phyloP scores from a whole-genome alignment of 495 filamentous ascomycete genomes.

The Evansstolkia leycettana region DNA sequence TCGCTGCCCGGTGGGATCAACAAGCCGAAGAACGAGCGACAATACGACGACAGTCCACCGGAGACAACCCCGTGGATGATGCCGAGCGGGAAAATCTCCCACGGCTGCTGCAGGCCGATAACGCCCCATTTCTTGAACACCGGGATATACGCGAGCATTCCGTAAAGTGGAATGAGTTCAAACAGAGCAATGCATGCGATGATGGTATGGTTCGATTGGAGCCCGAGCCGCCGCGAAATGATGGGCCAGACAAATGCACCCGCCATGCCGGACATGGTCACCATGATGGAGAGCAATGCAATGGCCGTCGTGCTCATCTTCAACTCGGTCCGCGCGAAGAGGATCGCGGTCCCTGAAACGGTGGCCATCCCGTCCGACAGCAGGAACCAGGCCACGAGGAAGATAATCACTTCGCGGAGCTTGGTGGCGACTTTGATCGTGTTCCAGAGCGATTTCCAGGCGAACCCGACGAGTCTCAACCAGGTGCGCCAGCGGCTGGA shows the following conservation, averaged over 20 bases:
- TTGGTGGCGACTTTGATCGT: constrained; percentile 64
- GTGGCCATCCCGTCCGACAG: constrained; percentile 83
- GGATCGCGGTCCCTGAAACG: constrained; percentile 78
- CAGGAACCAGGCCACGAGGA: constrained; percentile 80
- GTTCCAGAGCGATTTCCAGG: constrained; percentile 68
- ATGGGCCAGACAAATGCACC: constrained; percentile 77
- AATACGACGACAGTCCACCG: constrained; percentile 74
- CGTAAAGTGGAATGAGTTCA: constrained; percentile 78
- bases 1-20: constrained; percentile 82
- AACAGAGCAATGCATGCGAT: constrained; percentile 72
- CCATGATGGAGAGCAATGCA: constrained; percentile 74
- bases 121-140: constrained; percentile 59
- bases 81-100: constrained; percentile 85
- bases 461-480: constrained; percentile 50
- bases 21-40: constrained; percentile 72
- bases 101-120: constrained; percentile 69
- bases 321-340: constrained; percentile 82
- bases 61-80: constrained; percentile 77
- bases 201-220: constrained; percentile 68
- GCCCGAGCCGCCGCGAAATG: constrained; percentile 47
- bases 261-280: constrained; percentile 61
- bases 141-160: constrained; percentile 71
- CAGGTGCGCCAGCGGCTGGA: constrained; percentile 18
- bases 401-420: constrained; percentile 68
- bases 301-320: constrained; percentile 64